A percentile compares a stretch with the other conserved stretches of the same genome.
phyloP scores from a whole-genome alignment of 2,329 filamentous ascomycete genomes.

The Elsinoe necatrix region DNA sequence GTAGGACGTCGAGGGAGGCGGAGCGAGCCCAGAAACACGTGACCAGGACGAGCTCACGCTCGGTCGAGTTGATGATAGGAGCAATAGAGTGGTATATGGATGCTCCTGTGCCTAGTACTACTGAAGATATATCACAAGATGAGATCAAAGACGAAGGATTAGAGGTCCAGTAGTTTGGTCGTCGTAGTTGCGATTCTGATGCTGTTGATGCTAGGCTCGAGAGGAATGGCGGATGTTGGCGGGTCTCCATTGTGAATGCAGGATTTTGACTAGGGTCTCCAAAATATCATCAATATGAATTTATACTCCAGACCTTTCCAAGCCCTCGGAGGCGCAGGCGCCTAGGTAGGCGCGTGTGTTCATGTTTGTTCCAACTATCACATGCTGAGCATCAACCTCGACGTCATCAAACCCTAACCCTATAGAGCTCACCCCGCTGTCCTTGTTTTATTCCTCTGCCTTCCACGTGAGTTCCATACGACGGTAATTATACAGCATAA shows the following conservation, averaged over 20 bases:
- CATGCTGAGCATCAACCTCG: constrained; percentile 1
- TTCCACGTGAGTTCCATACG: background rate
- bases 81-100: constrained; percentile 42
- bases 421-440: constrained; percentile 3
- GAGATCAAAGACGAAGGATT: constrained; percentile 30
- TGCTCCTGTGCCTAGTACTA: constrained; percentile 39
- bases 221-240: background rate
- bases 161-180: constrained; percentile 34
- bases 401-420: constrained; percentile 11
- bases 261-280: background rate
- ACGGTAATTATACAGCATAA: background rate
- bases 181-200: background rate
- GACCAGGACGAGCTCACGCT: constrained; percentile 61
- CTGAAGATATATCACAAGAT: constrained; percentile 28
- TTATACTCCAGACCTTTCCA: too few species aligned
- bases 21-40: constrained; percentile 78
- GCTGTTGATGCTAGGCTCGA: background rate
- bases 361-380: constrained; percentile 9
- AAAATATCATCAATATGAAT: too few species aligned
- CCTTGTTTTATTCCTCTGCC: background rate
- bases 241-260: background rate
- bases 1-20: constrained; percentile 49
- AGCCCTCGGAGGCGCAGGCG: background rate
- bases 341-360: background rate
- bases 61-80: constrained; percentile 53